Evolutionary conservation across 2,329 filamentous ascomycete genomes (phyloP), one percentile per base, ranked within the genome.

Genomic region (Talaromyces sp.): DNA sequence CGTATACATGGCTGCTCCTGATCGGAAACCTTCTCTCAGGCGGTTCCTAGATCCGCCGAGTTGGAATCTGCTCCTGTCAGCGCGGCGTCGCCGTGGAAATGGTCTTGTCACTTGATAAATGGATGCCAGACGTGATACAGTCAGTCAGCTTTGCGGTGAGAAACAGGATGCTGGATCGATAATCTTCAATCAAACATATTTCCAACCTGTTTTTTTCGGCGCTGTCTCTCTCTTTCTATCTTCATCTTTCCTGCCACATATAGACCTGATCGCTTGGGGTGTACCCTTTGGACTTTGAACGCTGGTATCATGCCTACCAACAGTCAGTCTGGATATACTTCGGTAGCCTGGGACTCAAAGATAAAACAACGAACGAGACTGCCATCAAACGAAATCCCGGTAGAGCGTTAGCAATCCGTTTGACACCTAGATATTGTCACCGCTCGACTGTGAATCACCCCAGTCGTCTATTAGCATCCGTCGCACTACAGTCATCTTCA

Each of bases 91-190:
- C 33, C 3, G n/a, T 43, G 48, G 33, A 19, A 33, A 60, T 59
- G 59, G 59, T 33, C 35, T 19, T 59, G 64, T 65, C 64, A 65
- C 60, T 65, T 65, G 64, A 65, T 65, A 52, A 22, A 31, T 16
- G 52, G 19, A 35, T 33, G 27, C 41, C 33, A 48, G 52, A 62
- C 54, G 60, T 65, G 64, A 65, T 65, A 33, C 33, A 62, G 64
- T 65, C 64, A 65, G 57, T 19, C 63, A 65, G 59, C 24, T 14
- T 63, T 39, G 52, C 19, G 39, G 27, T 19, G 13, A 35, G 16
- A 47, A 57, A 11, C 27, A 56, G 48, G 48, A 35, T 56, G 27
- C 1, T 8, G 8, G 14, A 37, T 48, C 24, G 33, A 57, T 61
- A 10, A 52, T 16, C 16, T 37, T 16, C n/a, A 39, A 11, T 47